These are phyloP conservation scores for Juglanconis oblonga DNA, from an alignment of 2,329 filamentous ascomycete species.

Conservation along the genomic window DNA sequence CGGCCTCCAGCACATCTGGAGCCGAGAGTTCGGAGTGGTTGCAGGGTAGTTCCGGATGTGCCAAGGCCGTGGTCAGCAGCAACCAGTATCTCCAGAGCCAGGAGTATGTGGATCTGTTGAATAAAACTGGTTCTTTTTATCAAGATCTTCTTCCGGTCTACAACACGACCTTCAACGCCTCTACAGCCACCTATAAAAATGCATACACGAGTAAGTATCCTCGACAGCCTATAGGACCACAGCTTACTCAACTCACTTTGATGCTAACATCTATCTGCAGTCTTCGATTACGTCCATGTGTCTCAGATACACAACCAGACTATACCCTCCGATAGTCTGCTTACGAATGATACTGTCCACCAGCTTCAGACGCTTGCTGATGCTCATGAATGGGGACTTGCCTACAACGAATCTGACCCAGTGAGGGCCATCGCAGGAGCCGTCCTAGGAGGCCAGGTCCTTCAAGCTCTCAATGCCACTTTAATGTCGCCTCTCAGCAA, in stretches of 20 bases:
- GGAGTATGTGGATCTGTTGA: conserved; percentile 42
- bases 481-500: conserved; percentile 35
- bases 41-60: conserved; percentile 56
- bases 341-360: conserved; percentile 56
- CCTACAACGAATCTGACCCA: conserved; percentile 73
- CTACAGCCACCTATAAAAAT: conserved; percentile 53
- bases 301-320: conserved; percentile 57
- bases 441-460: conserved; percentile 54
- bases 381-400: conserved; percentile 76
- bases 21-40: conserved; percentile 57
- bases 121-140: conserved; percentile 60
- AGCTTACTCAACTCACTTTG: background rate
- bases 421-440: conserved; percentile 57
- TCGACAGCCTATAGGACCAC: background rate
- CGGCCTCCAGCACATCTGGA: conserved; percentile 51
- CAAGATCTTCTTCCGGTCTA: conserved; percentile 51
- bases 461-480: conserved; percentile 52
- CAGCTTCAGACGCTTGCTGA: conserved; percentile 74
- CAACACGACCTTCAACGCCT: conserved; percentile 47
- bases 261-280: conserved; percentile 26
- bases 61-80: conserved; percentile 51
- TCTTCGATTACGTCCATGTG: conserved; percentile 61
- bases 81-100: conserved; percentile 50
- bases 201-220: conserved; percentile 55
- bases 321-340: conserved; percentile 57